Evolutionary conservation across 1,139 yeast species (phyloP).

Genomic region (Yarrowia galli): DNA sequence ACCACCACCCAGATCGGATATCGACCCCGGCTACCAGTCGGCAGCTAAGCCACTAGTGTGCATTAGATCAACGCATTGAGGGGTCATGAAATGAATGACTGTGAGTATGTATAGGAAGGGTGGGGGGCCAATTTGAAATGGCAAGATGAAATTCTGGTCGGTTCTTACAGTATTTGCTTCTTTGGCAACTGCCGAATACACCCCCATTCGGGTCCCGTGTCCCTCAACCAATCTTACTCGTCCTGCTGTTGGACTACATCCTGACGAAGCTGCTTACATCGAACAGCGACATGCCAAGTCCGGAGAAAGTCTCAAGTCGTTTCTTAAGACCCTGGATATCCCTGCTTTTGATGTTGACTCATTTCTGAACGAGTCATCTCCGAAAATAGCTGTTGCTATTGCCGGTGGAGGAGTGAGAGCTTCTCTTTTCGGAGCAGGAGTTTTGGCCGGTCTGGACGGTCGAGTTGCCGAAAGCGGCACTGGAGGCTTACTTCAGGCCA

Average conservation of each 20-base stretch:
- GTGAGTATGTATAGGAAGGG: neutral
- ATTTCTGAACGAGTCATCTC: conserved; percentile 50
- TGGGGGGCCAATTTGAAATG: neutral
- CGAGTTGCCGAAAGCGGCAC: conserved; percentile 55
- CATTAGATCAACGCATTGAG: neutral
- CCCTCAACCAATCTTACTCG: conserved; percentile 6
- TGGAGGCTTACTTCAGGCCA: neutral
- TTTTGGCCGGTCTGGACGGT: conserved; percentile 77
- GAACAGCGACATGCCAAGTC: conserved; percentile 6
- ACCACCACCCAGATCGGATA: neutral
- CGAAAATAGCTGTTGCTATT: conserved; percentile 73
- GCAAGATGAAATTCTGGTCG: neutral
- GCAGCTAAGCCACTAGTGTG: neutral
- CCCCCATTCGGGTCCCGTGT: neutral
- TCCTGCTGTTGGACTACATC: neutral
- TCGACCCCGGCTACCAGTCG: conserved; percentile 6
- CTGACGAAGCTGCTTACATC: conserved; percentile 5
- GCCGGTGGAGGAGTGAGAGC: conserved; percentile 96
- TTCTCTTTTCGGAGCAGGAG: conserved; percentile 87
- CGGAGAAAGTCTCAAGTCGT: neutral
- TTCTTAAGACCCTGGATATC: conserved; percentile 62
- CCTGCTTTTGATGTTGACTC: conserved; percentile 62
- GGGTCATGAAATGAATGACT: neutral
- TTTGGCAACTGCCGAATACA: neutral
- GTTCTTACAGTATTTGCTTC: neutral